phyloP scores from a whole-genome alignment of 805 yeast genomes.

The Starmerella riodocensis region DNA sequence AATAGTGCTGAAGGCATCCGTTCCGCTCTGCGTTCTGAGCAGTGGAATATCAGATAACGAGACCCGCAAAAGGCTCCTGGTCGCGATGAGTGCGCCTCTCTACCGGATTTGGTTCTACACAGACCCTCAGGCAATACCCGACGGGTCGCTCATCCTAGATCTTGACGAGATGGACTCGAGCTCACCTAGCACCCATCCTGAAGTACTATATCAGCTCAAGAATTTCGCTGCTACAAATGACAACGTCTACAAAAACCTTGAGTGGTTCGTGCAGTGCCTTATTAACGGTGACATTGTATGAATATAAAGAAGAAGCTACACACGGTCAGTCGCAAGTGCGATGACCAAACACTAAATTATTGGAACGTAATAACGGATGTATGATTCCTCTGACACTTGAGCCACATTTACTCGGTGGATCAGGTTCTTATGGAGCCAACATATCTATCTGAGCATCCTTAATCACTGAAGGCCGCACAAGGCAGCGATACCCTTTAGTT shows the following conservation, averaged over 20 bases:
- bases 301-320: not conserved
- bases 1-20: slow-evolving; percentile 10
- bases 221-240: slow-evolving; percentile 12
- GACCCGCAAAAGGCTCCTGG: slow-evolving; percentile 8
- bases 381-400: slow-evolving; percentile 28
- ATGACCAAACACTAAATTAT: too few species aligned
- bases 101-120: slow-evolving; percentile 7
- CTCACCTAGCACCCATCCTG: slow-evolving; percentile 2
- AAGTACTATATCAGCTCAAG: slow-evolving; percentile 9
- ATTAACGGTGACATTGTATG: slow-evolving; percentile 24
- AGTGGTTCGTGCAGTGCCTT: slow-evolving; percentile 26
- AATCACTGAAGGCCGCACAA: slow-evolving; percentile 24
- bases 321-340: too few species aligned
- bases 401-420: slow-evolving; percentile 18
- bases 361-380: slow-evolving; percentile 21
- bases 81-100: slow-evolving; percentile 11
- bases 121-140: slow-evolving; percentile 6
- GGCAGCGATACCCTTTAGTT: not conserved
- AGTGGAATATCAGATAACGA: not conserved
- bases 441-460: slow-evolving; percentile 21
- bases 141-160: slow-evolving; percentile 19
- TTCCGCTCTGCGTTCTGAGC: slow-evolving; percentile 19
- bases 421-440: slow-evolving; percentile 26
- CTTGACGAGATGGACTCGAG: slow-evolving; percentile 6
- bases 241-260: slow-evolving; percentile 16